These are phyloP conservation scores for Candida krabiensis DNA, from an alignment of 805 yeast genomes.

Conservation along the genomic window DNA sequence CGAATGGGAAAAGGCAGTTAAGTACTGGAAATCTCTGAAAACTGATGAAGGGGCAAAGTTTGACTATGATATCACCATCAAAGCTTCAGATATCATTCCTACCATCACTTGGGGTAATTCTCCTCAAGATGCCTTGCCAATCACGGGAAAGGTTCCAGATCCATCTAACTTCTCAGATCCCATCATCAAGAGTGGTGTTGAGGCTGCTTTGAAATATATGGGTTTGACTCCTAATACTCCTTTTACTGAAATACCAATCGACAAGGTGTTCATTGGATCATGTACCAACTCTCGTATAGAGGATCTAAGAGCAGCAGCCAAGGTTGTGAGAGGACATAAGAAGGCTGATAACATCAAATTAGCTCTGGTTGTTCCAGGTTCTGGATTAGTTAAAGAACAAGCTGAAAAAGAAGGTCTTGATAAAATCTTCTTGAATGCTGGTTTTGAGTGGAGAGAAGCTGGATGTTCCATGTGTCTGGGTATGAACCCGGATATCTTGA, in stretches of 20 bases:
- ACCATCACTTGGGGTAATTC: slow-evolving; percentile 99
- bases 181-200: slow-evolving; percentile 77
- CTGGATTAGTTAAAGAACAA: slow-evolving; percentile 89
- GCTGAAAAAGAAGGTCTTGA: slow-evolving; percentile 96
- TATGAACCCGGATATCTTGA: slow-evolving; percentile 97
- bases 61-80: slow-evolving; percentile 78
- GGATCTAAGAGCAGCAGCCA: slow-evolving; percentile 94
- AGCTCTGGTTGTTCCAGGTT: slow-evolving; percentile 95
- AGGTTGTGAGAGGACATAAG: slow-evolving; percentile 85
- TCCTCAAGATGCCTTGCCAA: slow-evolving; percentile 97
- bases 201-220: slow-evolving; percentile 89
- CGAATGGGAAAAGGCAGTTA: slow-evolving; percentile 93
- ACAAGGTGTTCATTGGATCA: slow-evolving; percentile 96
- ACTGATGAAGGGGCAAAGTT: slow-evolving; percentile 90
- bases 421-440: slow-evolving; percentile 86
- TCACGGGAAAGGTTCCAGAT: slow-evolving; percentile 87
- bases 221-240: slow-evolving; percentile 86
- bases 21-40: slow-evolving; percentile 86
- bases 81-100: slow-evolving; percentile 85
- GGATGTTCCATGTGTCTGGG: slow-evolving; percentile 99
- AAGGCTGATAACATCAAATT: slow-evolving; percentile 78
- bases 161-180: slow-evolving; percentile 75
- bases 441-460: slow-evolving; percentile 99
- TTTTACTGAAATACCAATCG: slow-evolving; percentile 70
- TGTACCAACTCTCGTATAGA: slow-evolving; percentile 98